Conservation (phyloP, 371 early-diverging fungal genomes). For the Chytridium lagenaria region DNA sequence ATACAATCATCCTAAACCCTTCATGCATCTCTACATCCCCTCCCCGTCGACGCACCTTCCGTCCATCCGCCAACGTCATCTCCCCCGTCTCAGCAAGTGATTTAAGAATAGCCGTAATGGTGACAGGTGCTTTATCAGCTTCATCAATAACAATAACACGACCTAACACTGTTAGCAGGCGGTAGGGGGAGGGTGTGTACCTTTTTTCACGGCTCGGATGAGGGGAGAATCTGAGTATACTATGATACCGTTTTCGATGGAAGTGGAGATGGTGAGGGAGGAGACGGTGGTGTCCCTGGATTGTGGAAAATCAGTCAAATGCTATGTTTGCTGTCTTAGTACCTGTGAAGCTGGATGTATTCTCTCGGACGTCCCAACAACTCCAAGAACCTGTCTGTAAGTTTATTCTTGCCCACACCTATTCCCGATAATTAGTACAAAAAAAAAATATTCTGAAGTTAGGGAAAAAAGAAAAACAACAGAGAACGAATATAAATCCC, state of each 20-base stretch:
- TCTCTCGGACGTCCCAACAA: conserved; percentile 75
- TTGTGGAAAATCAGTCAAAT: neutral
- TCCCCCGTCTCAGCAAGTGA: conserved; percentile 81
- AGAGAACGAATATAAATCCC: neutral
- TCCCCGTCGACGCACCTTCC: conserved; percentile 63
- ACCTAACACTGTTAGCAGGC: neutral
- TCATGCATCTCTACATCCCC: conserved; percentile 64
- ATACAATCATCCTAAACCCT: conserved; percentile 83
- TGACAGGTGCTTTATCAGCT: conserved; percentile 86
- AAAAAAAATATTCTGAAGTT: neutral
- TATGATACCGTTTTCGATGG: conserved; percentile 74
- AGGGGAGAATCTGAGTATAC: conserved; percentile 80
- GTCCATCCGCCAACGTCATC: conserved; percentile 81
- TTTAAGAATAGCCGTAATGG: conserved; percentile 82
- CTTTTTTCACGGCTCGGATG: conserved; percentile 69
- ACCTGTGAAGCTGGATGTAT: conserved; percentile 82
- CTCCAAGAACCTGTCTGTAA: conserved; percentile 78
- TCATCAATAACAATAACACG: conserved; percentile 84
- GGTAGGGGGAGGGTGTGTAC: conserved; percentile 21
- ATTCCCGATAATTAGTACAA: neutral
- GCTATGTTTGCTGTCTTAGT: neutral
- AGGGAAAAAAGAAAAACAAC: neutral
- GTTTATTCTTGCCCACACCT: conserved; percentile 83
- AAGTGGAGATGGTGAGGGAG: conserved; percentile 76
- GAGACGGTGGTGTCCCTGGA: conserved; percentile 76